Conservation (phyloP, 306 rosid genomes). For the Ormosia semicastrata region DNA sequence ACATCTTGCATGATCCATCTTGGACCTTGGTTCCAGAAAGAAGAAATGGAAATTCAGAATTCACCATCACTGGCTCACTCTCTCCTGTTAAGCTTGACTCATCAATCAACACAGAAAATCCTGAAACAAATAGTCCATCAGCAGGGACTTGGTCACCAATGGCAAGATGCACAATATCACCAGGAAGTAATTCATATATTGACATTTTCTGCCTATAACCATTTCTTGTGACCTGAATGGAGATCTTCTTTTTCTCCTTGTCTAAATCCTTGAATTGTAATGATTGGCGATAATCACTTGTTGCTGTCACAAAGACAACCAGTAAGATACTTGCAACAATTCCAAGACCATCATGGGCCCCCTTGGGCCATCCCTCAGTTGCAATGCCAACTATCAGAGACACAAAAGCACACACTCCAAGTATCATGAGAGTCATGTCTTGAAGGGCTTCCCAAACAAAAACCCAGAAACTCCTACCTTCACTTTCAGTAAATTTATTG, state of each 20-base stretch:
- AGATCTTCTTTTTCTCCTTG: conserved; percentile 92
- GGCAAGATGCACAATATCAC: conserved; percentile 85
- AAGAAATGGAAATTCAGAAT: conserved; percentile 71
- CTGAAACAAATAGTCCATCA: conserved; percentile 83
- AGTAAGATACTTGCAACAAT: conserved; percentile 90
- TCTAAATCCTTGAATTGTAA: conserved; percentile 93
- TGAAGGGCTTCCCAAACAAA: conserved; percentile 99
- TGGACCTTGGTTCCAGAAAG: conserved; percentile 95
- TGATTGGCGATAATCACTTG: conserved; percentile 91
- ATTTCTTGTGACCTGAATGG: conserved; percentile 85
- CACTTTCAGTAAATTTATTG: conserved; percentile 78
- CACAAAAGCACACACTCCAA: conserved; percentile 83
- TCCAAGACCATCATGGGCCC: conserved; percentile 96
- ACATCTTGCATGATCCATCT: conserved; percentile 94
- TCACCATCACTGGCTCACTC: conserved; percentile 87
- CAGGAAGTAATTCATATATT: conserved; percentile 88
- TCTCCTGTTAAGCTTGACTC: conserved; percentile 98
- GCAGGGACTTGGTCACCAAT: conserved; percentile 97
- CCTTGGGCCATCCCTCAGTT: conserved; percentile 93
- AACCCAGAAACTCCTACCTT: conserved; percentile 65
- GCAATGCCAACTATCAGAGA: conserved; percentile 81
- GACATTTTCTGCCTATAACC: conserved; percentile 93
- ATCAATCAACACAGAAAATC: conserved; percentile 80
- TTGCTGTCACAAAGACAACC: conserved; percentile 95
- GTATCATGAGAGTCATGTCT: conserved; percentile 96